phyloP scores from a whole-genome alignment of 495 filamentous ascomycete species.

The Talaromyces adpressus region DNA sequence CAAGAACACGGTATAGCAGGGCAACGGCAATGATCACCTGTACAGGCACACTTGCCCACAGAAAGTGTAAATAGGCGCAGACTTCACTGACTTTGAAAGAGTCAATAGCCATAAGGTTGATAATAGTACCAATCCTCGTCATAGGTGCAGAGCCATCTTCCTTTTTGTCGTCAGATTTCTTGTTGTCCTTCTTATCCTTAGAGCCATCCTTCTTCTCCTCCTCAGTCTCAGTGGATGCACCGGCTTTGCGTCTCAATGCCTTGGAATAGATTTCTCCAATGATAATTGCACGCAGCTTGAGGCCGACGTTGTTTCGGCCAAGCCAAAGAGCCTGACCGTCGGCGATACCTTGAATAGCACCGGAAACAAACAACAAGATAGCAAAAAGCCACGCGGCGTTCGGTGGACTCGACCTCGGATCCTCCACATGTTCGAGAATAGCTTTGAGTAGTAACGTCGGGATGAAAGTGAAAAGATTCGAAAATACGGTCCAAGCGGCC shows the following conservation, averaged over 20 bases:
- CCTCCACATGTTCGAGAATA: constrained; percentile 88
- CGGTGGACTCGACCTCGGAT: constrained; percentile 65
- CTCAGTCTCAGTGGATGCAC: constrained; percentile 56
- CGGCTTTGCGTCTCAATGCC: constrained; percentile 84
- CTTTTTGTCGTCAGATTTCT: constrained; percentile 32
- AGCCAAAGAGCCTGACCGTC: constrained; percentile 89
- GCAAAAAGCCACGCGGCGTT: constrained; percentile 97
- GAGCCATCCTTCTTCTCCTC: constrained; percentile 38
- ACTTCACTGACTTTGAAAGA: constrained; percentile 97
- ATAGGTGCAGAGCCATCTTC: constrained; percentile 53
- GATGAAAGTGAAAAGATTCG: constrained; percentile 76
- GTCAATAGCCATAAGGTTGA: constrained; percentile 98
- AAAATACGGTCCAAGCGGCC: constrained; percentile 68
- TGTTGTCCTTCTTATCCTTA: constrained; percentile 50
- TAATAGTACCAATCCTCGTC: constrained; percentile 91
- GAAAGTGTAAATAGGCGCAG: constrained; percentile 84
- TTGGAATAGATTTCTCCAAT: constrained; percentile 98
- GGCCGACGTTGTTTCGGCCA: constrained; percentile 79
- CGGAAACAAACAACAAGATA: constrained; percentile 76
- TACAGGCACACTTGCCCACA: constrained; percentile 79
- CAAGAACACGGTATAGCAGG: constrained; percentile 83
- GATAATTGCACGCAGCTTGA: constrained; percentile 86
- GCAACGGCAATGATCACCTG: constrained; percentile 68
- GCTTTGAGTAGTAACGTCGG: constrained; percentile 86
- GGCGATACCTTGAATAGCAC: constrained; percentile 66